These are phyloP conservation scores for Orbilia javanica DNA, from an alignment of 2,329 filamentous ascomycete species.

Conservation along the genomic window DNA sequence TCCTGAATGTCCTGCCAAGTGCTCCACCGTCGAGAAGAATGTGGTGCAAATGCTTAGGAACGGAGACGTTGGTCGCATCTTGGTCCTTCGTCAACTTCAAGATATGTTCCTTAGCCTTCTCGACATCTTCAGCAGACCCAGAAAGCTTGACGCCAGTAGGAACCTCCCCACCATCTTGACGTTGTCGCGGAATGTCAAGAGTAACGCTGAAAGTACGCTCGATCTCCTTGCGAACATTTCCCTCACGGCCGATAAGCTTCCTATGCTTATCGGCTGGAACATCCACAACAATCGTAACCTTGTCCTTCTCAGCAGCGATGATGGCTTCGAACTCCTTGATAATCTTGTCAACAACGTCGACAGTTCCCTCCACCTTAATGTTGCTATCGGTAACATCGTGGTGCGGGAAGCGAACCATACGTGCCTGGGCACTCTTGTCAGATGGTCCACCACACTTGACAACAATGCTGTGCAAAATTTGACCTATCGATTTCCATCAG, in stretches of 20 bases:
- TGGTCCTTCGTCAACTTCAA: constrained; percentile 82
- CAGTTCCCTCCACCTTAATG: constrained; percentile 89
- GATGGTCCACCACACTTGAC: constrained; percentile 88
- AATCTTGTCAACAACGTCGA: constrained; percentile 88
- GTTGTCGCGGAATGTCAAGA: constrained; percentile 91
- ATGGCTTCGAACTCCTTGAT: constrained; percentile 83
- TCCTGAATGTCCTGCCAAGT: constrained; percentile 90
- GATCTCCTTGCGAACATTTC: constrained; percentile 84
- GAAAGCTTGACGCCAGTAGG: constrained; percentile 88
- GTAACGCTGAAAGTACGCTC: constrained; percentile 88
- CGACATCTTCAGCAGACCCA: constrained; percentile 81
- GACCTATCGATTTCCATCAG: constrained; percentile 51
- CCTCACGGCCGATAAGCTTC: constrained; percentile 89
- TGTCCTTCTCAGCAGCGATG: constrained; percentile 84
- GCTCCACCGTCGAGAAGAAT: constrained; percentile 86
- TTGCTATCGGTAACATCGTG: constrained; percentile 83
- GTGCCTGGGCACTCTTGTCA: constrained; percentile 83
- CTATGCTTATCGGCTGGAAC: constrained; percentile 91
- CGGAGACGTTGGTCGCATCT: constrained; percentile 85
- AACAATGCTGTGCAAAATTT: constrained; percentile 85
- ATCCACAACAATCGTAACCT: constrained; percentile 82
- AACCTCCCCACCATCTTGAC: constrained; percentile 70
- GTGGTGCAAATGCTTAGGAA: constrained; percentile 87
- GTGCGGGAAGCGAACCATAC: constrained; percentile 94
- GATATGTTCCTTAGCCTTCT: constrained; percentile 89